These are phyloP conservation scores for Magnaporthiopsis rhizophila DNA, from an alignment of 2,329 filamentous ascomycete species.

Conservation along the genomic window DNA sequence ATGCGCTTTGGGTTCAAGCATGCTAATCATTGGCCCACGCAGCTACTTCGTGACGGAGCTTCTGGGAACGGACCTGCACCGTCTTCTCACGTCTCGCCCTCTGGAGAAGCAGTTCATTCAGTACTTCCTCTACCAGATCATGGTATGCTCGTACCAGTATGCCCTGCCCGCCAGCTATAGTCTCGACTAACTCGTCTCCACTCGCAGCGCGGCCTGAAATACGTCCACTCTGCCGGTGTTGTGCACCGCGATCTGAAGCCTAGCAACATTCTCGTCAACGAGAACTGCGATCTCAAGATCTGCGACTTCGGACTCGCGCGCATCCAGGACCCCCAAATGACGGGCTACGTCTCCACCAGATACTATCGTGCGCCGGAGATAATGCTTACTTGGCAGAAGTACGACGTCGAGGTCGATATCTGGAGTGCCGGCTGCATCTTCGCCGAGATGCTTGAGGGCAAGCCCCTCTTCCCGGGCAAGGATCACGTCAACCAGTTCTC, in stretches of 20 bases:
- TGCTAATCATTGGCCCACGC: slow-evolving; percentile 15
- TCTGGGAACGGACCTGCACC: slow-evolving; percentile 91
- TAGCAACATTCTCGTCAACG: slow-evolving; percentile 98
- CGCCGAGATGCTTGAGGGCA: slow-evolving; percentile 97
- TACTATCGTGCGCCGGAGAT: slow-evolving; percentile 99
- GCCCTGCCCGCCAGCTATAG: neutral
- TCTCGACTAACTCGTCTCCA: slow-evolving; percentile 6
- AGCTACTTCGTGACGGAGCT: slow-evolving; percentile 98
- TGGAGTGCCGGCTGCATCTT: slow-evolving; percentile 99
- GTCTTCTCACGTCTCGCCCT: slow-evolving; percentile 86
- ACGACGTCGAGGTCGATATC: slow-evolving; percentile 97
- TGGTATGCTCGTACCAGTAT: slow-evolving; percentile 45
- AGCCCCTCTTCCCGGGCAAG: slow-evolving; percentile 96
- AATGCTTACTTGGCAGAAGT: slow-evolving; percentile 99
- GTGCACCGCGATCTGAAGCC: slow-evolving; percentile 97
- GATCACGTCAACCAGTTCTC: slow-evolving; percentile 99
- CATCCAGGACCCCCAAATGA: slow-evolving; percentile 99
- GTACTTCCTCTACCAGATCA: slow-evolving; percentile 98
- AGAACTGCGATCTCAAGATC: slow-evolving; percentile 99
- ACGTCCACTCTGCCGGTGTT: slow-evolving; percentile 96
- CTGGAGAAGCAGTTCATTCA: slow-evolving; percentile 99
- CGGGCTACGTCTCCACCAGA: slow-evolving; percentile 94
- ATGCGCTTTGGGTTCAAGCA: neutral
- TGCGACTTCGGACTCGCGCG: slow-evolving; percentile 97
- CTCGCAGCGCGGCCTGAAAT: slow-evolving; percentile 84